Evolutionary conservation across 163 green algal species (phyloP).

Genomic region (Chlorella variabilis): DNA sequence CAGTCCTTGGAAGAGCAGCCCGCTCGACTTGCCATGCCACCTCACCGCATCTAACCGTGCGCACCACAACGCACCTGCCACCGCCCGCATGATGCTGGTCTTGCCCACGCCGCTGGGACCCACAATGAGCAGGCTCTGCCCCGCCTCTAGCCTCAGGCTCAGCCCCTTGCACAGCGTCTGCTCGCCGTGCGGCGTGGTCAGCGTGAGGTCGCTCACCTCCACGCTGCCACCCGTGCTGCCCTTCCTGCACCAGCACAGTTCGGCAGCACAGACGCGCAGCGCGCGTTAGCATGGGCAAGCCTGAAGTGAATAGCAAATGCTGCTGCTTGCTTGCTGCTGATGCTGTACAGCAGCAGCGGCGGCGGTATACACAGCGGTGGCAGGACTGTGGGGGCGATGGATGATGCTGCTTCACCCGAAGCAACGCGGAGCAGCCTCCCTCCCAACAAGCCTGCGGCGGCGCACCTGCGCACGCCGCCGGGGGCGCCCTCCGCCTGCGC

Average conservation of each 20-base stretch:
- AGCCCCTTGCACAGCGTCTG: conserved; percentile 45
- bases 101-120: conserved; percentile 88
- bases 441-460: too few relatives aligned
- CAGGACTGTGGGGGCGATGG: too few relatives aligned
- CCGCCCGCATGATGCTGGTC: conserved; percentile 77
- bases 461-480: not conserved
- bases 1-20: too few relatives aligned
- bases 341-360: too few relatives aligned
- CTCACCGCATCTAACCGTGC: too few relatives aligned
- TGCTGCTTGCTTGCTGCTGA: too few relatives aligned
- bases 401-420: too few relatives aligned
- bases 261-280: not conserved
- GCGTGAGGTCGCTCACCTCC: conserved; percentile 38
- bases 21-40: too few relatives aligned
- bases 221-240: conserved; percentile 28
- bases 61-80: conserved; percentile 65
- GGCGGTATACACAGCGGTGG: too few relatives aligned
- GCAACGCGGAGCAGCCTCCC: too few relatives aligned
- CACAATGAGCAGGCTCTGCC: conserved; percentile 79
- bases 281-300: too few relatives aligned
- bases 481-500: not conserved
- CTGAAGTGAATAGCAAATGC: not conserved
- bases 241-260: not conserved
- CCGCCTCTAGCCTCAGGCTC: conserved; percentile 40
- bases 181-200: conserved; percentile 47